A percentile compares a stretch with the other conserved stretches of the same genome.
Evolutionary conservation across 768 basidiomycete species (phyloP).

Genomic region (Imleria badia): DNA sequence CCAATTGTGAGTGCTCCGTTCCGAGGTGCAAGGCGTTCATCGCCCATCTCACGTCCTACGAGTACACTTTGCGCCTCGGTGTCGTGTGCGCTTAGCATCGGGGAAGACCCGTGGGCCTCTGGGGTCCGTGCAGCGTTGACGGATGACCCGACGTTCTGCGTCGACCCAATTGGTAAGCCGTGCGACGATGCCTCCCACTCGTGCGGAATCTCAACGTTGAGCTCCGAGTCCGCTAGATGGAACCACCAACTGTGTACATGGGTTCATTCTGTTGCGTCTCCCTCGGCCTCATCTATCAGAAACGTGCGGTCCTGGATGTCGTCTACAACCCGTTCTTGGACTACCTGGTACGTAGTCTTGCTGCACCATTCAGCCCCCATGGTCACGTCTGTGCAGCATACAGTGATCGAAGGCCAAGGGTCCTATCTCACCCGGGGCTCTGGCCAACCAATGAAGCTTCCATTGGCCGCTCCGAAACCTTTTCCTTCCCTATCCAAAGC

Average conservation of each 20-base stretch:
- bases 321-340: slow-evolving; percentile 91
- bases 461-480: slow-evolving; percentile 60
- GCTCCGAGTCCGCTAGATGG: slow-evolving; percentile 57
- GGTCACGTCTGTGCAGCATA: slow-evolving; percentile 49
- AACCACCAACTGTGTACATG: slow-evolving; percentile 84
- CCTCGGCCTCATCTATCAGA: slow-evolving; percentile 80
- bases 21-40: neutral
- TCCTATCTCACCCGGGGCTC: slow-evolving; percentile 62
- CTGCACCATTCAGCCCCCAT: neutral
- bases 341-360: slow-evolving; percentile 51
- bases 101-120: slow-evolving; percentile 89
- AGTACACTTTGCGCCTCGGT: neutral
- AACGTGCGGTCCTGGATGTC: slow-evolving; percentile 79
- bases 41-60: neutral
- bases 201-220: slow-evolving; percentile 29
- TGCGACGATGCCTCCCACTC: neutral
- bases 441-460: slow-evolving; percentile 55
- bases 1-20: slow-evolving; percentile 62
- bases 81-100: slow-evolving; percentile 50
- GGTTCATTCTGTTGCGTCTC: slow-evolving; percentile 89
- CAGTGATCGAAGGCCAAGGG: slow-evolving; percentile 73
- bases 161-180: slow-evolving; percentile 85
- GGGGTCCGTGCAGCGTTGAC: slow-evolving; percentile 67
- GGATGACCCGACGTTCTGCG: slow-evolving; percentile 91
- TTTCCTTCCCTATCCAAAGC: slow-evolving; percentile 48